Conservation (phyloP, 441 rosid species). For the California macrophylla region DNA sequence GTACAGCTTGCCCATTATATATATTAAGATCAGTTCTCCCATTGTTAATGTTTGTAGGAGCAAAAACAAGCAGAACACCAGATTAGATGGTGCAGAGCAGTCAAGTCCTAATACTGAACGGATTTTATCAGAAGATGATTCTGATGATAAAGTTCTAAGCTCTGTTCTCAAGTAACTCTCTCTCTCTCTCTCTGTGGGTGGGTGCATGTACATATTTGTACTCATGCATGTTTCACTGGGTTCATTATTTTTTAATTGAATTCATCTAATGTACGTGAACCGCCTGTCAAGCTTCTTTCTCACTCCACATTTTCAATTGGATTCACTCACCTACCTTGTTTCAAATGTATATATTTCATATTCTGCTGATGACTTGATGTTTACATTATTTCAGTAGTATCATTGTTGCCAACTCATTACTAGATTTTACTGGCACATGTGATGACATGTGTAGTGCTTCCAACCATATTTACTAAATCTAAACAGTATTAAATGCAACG, state of each 20-base stretch:
- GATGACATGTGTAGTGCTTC: background rate
- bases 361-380: background rate
- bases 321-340: background rate
- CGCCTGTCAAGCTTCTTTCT: background rate
- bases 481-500: background rate
- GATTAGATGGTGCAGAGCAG: conserved; percentile 12
- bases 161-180: conserved; percentile 33
- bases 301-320: background rate
- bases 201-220: no score
- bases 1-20: background rate
- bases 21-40: conserved; percentile 3
- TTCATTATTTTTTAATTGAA: background rate
- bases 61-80: conserved; percentile 20
- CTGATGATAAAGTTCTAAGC: conserved; percentile 30
- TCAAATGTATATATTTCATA: background rate
- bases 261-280: background rate
- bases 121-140: conserved; percentile 21
- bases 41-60: conserved; percentile 18
- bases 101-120: conserved; percentile 14
- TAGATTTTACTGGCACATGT: background rate
- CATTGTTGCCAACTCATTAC: background rate
- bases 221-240: background rate
- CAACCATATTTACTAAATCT: background rate
- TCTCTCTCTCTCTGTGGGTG: background rate
- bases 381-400: background rate